Evolutionary conservation across 768 basidiomycete genomes (phyloP).

Genomic region (Leucocoprinus leucothites): DNA sequence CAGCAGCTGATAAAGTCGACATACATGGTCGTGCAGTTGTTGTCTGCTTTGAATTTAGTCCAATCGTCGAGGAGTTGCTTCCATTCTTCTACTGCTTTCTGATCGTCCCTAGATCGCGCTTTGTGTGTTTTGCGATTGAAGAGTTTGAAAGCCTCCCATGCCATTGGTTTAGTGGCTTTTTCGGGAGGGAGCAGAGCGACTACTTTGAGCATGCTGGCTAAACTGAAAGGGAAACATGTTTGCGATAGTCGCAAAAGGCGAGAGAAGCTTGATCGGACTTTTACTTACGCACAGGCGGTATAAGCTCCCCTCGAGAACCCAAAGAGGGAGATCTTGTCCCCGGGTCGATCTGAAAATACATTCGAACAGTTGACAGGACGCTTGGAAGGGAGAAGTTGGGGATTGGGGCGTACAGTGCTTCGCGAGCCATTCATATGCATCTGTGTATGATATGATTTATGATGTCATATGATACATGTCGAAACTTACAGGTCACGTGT

Average conservation of each 20-base stretch:
- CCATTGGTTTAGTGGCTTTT: too few relatives aligned
- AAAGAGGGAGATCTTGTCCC: conserved; percentile 10
- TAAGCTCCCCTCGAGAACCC: conserved; percentile 20
- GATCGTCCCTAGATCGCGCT: too few relatives aligned
- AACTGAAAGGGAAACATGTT: too few relatives aligned
- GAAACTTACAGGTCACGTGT: conserved; percentile 16
- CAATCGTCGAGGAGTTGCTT: too few relatives aligned
- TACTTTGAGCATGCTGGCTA: conserved; percentile 18
- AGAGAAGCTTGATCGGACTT: too few relatives aligned
- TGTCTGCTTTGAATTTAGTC: conserved; percentile 34
- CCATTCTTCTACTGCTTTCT: too few relatives aligned
- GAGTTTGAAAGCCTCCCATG: too few relatives aligned
- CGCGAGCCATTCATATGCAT: conserved; percentile 17
- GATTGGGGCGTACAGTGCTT: conserved; percentile 12
- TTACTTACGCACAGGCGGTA: conserved; percentile 16
- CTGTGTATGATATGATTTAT: background rate
- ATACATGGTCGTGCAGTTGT: conserved; percentile 37
- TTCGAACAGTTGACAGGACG: too few relatives aligned
- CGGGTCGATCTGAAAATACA: background rate
- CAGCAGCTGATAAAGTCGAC: conserved; percentile 18
- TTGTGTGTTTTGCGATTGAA: too few relatives aligned
- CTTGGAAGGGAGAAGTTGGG: too few relatives aligned
- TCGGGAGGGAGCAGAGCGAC: conserved; percentile 19
- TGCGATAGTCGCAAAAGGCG: too few relatives aligned
- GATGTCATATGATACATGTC: background rate